Conservation (phyloP, 192 early-diverging fungal genomes). For the Cladochytrium replicatum region DNA sequence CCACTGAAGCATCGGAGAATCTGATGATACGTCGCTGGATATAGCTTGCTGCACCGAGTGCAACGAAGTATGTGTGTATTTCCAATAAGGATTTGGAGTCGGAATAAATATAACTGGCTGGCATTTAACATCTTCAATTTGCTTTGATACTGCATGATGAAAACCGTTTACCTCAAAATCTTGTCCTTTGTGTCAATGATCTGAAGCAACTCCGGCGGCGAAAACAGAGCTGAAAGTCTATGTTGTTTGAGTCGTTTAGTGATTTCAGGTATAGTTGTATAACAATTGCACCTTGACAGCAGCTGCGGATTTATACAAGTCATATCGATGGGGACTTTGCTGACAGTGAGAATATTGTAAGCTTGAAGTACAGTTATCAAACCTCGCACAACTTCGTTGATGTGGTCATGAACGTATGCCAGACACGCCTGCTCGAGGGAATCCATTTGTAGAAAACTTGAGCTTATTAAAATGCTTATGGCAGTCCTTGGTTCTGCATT, state of each 20-base stretch:
- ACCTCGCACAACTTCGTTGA: conserved; percentile 38
- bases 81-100: conserved; percentile 12
- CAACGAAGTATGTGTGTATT: conserved; percentile 5
- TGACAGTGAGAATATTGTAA: neutral
- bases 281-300: conserved; percentile 17
- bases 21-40: neutral
- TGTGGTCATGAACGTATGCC: conserved; percentile 34
- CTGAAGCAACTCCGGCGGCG: conserved; percentile 16
- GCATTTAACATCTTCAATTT: neutral
- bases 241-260: neutral
- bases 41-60: conserved; percentile 10
- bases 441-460: conserved; percentile 43
- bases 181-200: conserved; percentile 34
- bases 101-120: conserved; percentile 26
- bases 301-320: conserved; percentile 26
- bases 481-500: conserved; percentile 30
- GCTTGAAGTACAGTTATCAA: conserved; percentile 4
- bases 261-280: neutral
- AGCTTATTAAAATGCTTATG: conserved; percentile 39
- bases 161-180: conserved; percentile 17
- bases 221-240: conserved; percentile 27
- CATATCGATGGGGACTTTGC: conserved; percentile 37
- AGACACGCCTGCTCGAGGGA: conserved; percentile 33
- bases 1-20: conserved; percentile 1
- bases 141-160: neutral